Evolutionary conservation across 495 filamentous ascomycete genomes (phyloP), one percentile per base, ranked within the genome.

Genomic region (Lophiotrema nucula): DNA sequence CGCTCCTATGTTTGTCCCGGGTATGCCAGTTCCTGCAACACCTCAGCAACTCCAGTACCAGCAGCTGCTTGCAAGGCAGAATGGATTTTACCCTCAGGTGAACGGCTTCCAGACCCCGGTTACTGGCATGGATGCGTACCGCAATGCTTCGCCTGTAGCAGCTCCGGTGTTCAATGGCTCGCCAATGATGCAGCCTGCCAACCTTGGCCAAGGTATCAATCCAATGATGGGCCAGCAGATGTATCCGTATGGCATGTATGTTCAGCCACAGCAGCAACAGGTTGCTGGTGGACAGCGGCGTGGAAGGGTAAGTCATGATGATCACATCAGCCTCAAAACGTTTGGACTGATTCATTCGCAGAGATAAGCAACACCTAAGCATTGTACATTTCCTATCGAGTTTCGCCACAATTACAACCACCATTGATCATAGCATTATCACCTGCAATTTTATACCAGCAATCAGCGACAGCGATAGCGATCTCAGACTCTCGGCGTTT

Each of bases 11-110:
- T 85, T 74, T 68, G 51, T 70, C 47, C 60, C 62, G 8, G 74
- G 72, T 55, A 69, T 77, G 58, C 73, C 75, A 31, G 73, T 81
- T 56, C 68, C 71, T 18, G 79, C 82, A 31, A 76, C 73, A 33
- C 67, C 80, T 1, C 60, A 83, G 44, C 82, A 84, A 67, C 81
- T 79, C 58, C 83, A 84, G 67, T 58, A 82, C 38, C 83, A 84
- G 67, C 83, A 81, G 60, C 81, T 84, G 66, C 75, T 84, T 53
- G 72, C 78, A 4, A 60, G 56, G 39, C 23, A 53, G 2, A 45
- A 19, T 27, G 39, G 27, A 12, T 50, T 60, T 47, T 63, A 64
- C 41, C 58, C 57, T 12, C 54, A 38, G 19, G 56, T 67, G 51
- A 64, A 58, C 37, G 58, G 58, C 31, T 53, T 58, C 41, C 65